phyloP scores from a whole-genome alignment of 1,284 basidiomycete genomes.

The Ganoderma sp. region DNA sequence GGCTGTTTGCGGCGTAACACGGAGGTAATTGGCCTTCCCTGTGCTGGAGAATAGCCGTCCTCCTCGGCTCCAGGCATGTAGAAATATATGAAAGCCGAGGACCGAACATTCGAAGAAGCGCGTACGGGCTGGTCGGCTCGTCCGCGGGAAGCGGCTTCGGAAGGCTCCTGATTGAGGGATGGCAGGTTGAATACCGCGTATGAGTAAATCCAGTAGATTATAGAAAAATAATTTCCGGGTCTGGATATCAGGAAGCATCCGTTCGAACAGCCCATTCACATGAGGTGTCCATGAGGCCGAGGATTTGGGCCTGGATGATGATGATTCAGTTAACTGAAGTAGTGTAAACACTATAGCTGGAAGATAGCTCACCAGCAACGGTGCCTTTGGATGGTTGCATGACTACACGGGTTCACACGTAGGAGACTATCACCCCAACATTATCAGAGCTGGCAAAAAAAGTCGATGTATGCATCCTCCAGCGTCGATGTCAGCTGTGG shows the following conservation, averaged over 20 bases:
- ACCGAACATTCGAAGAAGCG: slow-evolving; percentile 8
- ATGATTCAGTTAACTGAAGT: background rate
- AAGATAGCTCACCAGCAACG: background rate
- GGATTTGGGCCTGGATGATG: background rate
- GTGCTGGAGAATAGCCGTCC: background rate
- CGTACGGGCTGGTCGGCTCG: slow-evolving; percentile 13
- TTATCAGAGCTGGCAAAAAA: background rate
- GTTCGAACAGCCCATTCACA: slow-evolving; percentile 3
- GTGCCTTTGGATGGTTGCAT: background rate
- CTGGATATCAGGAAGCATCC: background rate
- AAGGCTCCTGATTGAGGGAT: background rate
- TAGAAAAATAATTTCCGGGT: background rate
- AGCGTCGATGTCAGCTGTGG: background rate
- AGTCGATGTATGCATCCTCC: background rate
- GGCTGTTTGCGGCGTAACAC: background rate
- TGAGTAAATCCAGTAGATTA: background rate
- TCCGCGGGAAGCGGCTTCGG: slow-evolving; percentile 14
- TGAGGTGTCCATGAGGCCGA: slow-evolving; percentile 9
- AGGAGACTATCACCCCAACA: background rate
- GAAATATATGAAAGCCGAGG: slow-evolving; percentile 1
- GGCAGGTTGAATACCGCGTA: background rate
- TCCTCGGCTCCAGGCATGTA: slow-evolving; percentile 8
- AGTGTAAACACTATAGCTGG: background rate
- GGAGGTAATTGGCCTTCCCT: background rate
- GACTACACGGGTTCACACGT: background rate